These are phyloP conservation scores for Pseudogymnoascus sp. DNA, from an alignment of 2,329 filamentous ascomycete genomes.

Conservation along the genomic window DNA sequence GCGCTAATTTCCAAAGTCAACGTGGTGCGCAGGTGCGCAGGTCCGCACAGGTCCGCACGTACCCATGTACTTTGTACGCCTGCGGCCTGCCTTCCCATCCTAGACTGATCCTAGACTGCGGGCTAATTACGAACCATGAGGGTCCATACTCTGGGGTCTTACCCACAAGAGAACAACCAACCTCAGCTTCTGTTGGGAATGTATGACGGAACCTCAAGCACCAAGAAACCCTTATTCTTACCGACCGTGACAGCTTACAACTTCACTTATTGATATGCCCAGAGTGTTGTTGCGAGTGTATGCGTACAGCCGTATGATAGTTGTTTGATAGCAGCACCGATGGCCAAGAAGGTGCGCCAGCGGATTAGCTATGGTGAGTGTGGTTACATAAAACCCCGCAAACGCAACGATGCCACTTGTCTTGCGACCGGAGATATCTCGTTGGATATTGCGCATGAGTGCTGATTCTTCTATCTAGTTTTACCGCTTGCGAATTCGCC, in stretches of 20 bases:
- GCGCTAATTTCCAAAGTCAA: slow-evolving; percentile 1
- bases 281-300: neutral
- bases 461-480: slow-evolving; percentile 40
- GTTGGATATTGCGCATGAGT: neutral
- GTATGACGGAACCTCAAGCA: neutral
- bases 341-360: slow-evolving; percentile 64
- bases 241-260: slow-evolving; percentile 4
- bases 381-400: slow-evolving; percentile 14
- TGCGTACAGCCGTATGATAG: slow-evolving; percentile 11
- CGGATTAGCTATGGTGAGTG: slow-evolving; percentile 63
- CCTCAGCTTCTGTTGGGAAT: slow-evolving; percentile 9
- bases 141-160: slow-evolving; percentile 3
- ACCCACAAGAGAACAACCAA: slow-evolving; percentile 5
- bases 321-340: slow-evolving; percentile 25
- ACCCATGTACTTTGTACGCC: neutral
- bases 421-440: neutral
- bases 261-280: neutral
- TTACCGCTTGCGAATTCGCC: slow-evolving; percentile 66
- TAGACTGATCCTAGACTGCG: neutral
- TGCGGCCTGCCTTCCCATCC: slow-evolving; percentile 6
- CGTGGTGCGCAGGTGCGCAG: neutral
- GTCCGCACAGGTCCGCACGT: neutral
- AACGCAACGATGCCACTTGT: neutral
- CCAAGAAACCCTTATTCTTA: neutral
- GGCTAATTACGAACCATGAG: slow-evolving; percentile 7